Evolutionary conservation across 106 monocot genomes (phyloP), one percentile per base, ranked within the genome.

Genomic region (Vanilla planifolia): DNA sequence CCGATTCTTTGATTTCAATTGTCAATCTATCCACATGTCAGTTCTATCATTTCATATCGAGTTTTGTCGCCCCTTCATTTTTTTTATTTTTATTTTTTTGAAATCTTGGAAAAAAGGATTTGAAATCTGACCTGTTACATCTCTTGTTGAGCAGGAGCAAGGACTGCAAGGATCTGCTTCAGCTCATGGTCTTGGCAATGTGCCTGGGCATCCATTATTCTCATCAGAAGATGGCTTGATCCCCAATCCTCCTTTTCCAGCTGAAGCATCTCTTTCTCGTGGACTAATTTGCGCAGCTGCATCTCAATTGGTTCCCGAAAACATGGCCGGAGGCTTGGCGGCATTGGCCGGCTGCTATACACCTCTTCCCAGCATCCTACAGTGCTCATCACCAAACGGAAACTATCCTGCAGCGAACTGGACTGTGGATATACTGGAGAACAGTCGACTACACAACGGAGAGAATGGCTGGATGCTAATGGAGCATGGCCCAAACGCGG

Each of bases 281-380:
- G 78, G 75, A 9, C 72, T 89, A 53, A 79, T 73, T 46, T 74
- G 67, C 43, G 71, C 83, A 5, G 83, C 73, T 15, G 71, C 80
- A 24, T 73, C 77, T 55, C 45, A 80, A 32, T 83, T 80, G 16
- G 81, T 78, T 22, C 69, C 51, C 20, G 86, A 79, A 59, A 72
- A 76, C 50, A 56, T 79, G 59, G 56, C 41, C 8, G 66, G 30
- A 4, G 62, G 66, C 33, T 3, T 39, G 29, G 33, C 52, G 25
- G 40, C 8, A 43, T 2, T 46, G 3, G 10, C 62, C 15, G 42
- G 19, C 19, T 33, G 48, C 24, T 55, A 33, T 30, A 19, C 46
- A 0, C 30, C 53, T 16, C 30, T 30, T 33, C 70, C 34, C 45
- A 16, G 30, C 29, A 59, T 59, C 46, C 40, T 73, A 5, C 73